Base-by-base conservation (phyloP, 1,139 yeast species). In the Magnusiomyces paraingens region DNA sequence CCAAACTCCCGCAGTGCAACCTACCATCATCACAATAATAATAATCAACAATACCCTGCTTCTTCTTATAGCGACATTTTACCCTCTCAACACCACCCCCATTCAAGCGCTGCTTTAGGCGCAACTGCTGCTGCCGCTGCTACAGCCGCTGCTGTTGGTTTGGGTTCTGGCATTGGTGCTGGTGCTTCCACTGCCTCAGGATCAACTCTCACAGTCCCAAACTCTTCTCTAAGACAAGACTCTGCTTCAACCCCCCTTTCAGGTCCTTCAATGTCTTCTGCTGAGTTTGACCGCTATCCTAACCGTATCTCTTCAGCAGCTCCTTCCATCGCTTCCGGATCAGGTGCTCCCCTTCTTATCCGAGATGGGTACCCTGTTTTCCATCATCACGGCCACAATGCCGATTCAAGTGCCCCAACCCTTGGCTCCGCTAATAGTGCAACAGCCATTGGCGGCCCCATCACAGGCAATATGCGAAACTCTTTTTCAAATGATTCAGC, bases 251-350 rank as follows among this genome's bases (percentile, higher is more conserved):
- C 22, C n/a, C 18, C n/a, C n/a, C 20, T 18, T 3, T 2, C 48
- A n/a, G 48, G 15, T 18, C 29, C 26, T n/a, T 66, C 59, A 40
- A 55, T 62, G 59, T 58, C 58, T 32, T 61, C 71, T 8, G 58
- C 62, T 11, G 73, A 69, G 52, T 68, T 65, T 51, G 73, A 70
- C 61, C 62, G 74, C 47, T 70, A 70, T 57, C 73, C 74, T n/a
- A 62, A 67, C 48, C 60, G 72, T 36, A 63, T 66, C 43, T 59
- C 64, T n/a, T 64, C 68, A 4, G 68, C 67, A 2, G 66, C 67
- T 11, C 66, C 66, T 2, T 64, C 68, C 32, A 54, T 63, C 15
- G 58, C 58, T 2, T 64, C 67, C 3, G 49, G 42, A 3, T 46
- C 49, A 2, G 49, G 41, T 22, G 67, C 62, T 0, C 60, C 61